Evolutionary conservation across 148 eudicot species (phyloP).

Genomic region (Dysphania ambrosioides): DNA sequence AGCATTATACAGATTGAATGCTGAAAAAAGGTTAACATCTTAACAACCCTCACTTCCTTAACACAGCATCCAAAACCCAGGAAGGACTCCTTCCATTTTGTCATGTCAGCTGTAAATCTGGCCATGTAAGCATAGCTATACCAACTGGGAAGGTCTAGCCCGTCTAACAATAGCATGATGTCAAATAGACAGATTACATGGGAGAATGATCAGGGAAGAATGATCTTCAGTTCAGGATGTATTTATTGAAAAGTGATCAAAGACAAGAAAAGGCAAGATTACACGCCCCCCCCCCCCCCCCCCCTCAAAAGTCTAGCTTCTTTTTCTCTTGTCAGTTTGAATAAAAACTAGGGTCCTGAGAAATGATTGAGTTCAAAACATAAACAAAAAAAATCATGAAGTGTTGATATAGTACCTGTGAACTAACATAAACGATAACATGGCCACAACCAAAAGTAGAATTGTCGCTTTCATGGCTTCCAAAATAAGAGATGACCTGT

Average conservation of each 20-base stretch:
- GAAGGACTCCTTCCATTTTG: not conserved
- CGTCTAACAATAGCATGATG: not conserved
- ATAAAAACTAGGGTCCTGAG: too few species aligned
- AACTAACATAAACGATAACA: constrained; percentile 61
- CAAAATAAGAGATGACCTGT: constrained; percentile 54
- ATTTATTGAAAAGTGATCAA: not conserved
- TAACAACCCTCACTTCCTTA: not conserved
- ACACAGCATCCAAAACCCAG: not conserved
- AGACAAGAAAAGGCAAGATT: not conserved
- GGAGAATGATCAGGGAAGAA: too few species aligned
- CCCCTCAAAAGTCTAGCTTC: too few species aligned
- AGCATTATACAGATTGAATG: not conserved
- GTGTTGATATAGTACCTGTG: constrained; percentile 47
- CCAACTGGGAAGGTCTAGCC: not conserved
- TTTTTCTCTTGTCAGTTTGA: too few species aligned
- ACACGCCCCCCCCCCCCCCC: too few species aligned
- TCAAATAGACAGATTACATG: not conserved
- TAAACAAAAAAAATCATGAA: not conserved
- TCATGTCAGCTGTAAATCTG: not conserved
- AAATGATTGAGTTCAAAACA: not conserved
- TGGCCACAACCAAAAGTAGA: constrained; percentile 58
- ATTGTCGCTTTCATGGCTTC: constrained; percentile 29
- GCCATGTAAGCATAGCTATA: not conserved
- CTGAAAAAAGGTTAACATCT: not conserved
- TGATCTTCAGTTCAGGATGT: not conserved